Conservation (phyloP, 306 rosid species). For the Datisca glomerata region DNA sequence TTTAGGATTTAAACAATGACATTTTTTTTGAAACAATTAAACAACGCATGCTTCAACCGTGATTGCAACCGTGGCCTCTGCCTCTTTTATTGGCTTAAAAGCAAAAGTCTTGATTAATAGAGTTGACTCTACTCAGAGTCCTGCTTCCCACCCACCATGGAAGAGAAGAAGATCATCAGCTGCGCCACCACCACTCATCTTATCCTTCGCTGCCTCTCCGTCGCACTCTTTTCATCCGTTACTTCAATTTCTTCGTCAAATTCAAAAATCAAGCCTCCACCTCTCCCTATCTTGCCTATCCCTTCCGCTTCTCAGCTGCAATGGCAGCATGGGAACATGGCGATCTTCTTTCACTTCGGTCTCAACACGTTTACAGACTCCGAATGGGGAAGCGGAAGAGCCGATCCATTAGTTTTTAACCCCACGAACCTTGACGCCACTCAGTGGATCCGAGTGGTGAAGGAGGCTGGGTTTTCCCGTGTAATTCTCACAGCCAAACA, state of each 20-base stretch:
- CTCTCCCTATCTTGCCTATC: slow-evolving; percentile 77
- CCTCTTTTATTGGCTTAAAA: no score
- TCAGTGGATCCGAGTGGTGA: slow-evolving; percentile 76
- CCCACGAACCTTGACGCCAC: slow-evolving; percentile 51
- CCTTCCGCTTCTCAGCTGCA: slow-evolving; percentile 67
- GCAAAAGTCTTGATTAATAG: no score
- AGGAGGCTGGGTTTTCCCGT: slow-evolving; percentile 50
- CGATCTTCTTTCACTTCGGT: slow-evolving; percentile 91
- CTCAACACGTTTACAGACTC: slow-evolving; percentile 66
- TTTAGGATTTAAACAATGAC: no score
- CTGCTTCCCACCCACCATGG: no score
- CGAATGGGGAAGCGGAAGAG: slow-evolving; percentile 75
- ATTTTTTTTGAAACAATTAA: no score
- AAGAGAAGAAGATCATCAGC: no score
- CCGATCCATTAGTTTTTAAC: slow-evolving; percentile 48
- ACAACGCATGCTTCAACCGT: no score
- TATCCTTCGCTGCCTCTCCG: slow-evolving; percentile 11
- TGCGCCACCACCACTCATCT: no score
- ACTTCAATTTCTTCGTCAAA: slow-evolving; percentile 13
- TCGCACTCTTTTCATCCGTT: slow-evolving; percentile 5
- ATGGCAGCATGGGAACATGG: slow-evolving; percentile 68
- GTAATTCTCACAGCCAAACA: slow-evolving; percentile 68
- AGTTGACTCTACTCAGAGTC: no score
- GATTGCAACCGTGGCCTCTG: no score
- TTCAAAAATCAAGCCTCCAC: slow-evolving; percentile 29